phyloP scores from a whole-genome alignment of 768 basidiomycete species.

The Kwoniella mangroviensis region DNA sequence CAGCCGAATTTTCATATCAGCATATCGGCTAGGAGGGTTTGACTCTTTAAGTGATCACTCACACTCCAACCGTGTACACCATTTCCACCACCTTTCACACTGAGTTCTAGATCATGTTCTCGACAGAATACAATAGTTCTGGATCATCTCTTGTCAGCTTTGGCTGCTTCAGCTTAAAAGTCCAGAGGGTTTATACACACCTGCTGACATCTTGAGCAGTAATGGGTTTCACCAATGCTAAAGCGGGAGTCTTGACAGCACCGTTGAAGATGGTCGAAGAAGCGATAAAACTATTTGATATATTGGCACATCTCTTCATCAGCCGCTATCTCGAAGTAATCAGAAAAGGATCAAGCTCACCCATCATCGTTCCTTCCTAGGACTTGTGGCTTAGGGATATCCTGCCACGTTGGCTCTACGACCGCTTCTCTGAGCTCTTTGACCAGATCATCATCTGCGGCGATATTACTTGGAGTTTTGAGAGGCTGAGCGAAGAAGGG shows the following conservation, averaged over 20 bases:
- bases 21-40: no score
- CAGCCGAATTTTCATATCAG: no score
- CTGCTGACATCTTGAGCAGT: slow-evolving; percentile 82
- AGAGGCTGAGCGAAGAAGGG: slow-evolving; percentile 25
- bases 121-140: slow-evolving; percentile 76
- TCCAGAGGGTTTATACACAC: slow-evolving; percentile 60
- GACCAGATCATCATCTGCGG: slow-evolving; percentile 8
- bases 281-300: slow-evolving; percentile 44
- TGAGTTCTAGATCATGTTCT: slow-evolving; percentile 72
- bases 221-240: slow-evolving; percentile 72
- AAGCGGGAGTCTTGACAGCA: slow-evolving; percentile 67
- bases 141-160: background rate
- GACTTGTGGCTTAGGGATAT: slow-evolving; percentile 18
- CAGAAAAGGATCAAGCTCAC: slow-evolving; percentile 17
- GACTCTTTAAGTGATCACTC: slow-evolving; percentile 21
- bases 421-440: slow-evolving; percentile 17
- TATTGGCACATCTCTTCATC: background rate
- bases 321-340: background rate
- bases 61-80: slow-evolving; percentile 85
- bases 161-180: background rate
- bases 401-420: background rate
- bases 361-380: slow-evolving; percentile 25
- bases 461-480: background rate
- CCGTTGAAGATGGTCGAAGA: slow-evolving; percentile 70
- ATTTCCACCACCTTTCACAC: slow-evolving; percentile 87